Base-by-base conservation (phyloP, 495 filamentous ascomycete genomes). In the Penicillium bovifimosum region DNA sequence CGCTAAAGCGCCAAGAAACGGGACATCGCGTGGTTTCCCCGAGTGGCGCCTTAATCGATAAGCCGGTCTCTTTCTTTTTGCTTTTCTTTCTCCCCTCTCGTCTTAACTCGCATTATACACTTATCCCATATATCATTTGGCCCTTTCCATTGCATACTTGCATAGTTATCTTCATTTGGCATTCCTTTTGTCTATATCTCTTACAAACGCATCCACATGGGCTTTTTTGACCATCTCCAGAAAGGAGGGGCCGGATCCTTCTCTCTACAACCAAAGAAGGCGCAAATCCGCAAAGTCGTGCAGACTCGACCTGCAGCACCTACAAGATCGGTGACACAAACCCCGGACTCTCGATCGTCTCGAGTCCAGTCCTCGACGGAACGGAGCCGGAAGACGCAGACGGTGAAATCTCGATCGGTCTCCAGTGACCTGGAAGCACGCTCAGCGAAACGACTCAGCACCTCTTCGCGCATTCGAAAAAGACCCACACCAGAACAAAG, bases 191-290 rank as follows among this genome's bases (percentile, higher is more conserved):
- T 67, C 45, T 42, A 67, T 59, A 63, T 54, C 31, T 33, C 42
- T 29, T 40, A 39, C 38, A n/a, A 24, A 24, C 20, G 20, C 20
- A 17, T 31, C 60, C 52, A 56, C 49, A 80, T 80, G 77, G 76
- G 76, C 47, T 77, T 78, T 62, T 81, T 81, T 58, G 76, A 80
- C 59, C 74, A 78, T 56, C 68, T 81, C 48, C 77, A 80, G 45
- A 80, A 78, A 68, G 72, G 72, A 64, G 76, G 75, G 55, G 68
- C 62, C 39, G 76, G 75, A 51, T 67, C 61, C 36, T 74, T 76
- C 38, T 75, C 76, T 17, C 59, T 79, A 45, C 76, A 79, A 49
- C 61, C 75, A n/a, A 72, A 78, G 55, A 75, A 74, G 33, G 61
- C 74, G 17, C 69, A 76, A 53, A 73, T 75, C 11, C 74, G 76